A percentile compares a stretch with the other conserved stretches of the same genome.
Conservation (phyloP, 1,139 yeast species). For the Candida pseudoviswanathii region DNA sequence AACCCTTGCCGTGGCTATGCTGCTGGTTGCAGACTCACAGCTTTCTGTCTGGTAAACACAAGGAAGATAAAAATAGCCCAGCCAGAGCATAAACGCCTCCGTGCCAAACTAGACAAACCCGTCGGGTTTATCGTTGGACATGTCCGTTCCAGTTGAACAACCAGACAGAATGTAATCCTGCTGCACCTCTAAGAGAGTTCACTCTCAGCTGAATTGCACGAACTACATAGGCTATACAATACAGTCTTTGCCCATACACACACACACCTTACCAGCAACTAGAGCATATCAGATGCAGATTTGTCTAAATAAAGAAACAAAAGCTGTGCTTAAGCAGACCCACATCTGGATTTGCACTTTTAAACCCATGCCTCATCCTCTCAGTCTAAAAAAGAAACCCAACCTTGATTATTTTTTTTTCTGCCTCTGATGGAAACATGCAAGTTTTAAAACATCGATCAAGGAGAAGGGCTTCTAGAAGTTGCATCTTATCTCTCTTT, state of each 20-base stretch:
- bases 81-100: too few species aligned
- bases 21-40: too few species aligned
- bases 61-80: too few species aligned
- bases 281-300: background rate
- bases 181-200: background rate
- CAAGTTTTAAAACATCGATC: background rate
- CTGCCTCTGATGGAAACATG: background rate
- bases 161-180: background rate
- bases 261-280: background rate
- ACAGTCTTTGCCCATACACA: background rate
- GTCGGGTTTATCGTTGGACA: too few species aligned
- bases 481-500: background rate
- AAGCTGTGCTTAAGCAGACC: background rate
- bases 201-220: background rate
- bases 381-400: background rate
- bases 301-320: background rate
- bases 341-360: slow-evolving; percentile 1
- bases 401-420: background rate
- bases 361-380: background rate
- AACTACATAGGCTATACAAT: background rate
- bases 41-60: too few species aligned
- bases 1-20: too few species aligned
- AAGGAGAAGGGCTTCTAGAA: background rate
- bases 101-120: too few species aligned
- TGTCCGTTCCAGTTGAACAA: too few species aligned